Percentiles rank a stretch among this genome's conserved stretches.
These are phyloP conservation scores for Eucalyptus fibrosa DNA, from an alignment of 345 rosid genomes.

Conservation along the genomic window DNA sequence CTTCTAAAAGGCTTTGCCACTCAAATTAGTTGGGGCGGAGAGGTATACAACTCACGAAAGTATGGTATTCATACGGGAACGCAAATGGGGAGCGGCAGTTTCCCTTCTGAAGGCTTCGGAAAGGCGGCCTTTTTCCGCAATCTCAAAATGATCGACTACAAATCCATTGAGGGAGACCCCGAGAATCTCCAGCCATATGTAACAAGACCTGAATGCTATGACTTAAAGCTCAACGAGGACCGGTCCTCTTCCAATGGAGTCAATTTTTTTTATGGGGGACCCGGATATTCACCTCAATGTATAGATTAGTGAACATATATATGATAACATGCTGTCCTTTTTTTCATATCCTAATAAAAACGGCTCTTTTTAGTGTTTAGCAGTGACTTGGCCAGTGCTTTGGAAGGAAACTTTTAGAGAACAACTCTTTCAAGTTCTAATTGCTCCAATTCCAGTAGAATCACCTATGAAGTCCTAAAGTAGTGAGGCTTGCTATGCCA, in stretches of 20 bases:
- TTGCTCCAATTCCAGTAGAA: neutral
- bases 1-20: neutral
- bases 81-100: neutral
- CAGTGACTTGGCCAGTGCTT: neutral
- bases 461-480: conserved; percentile 29
- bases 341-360: neutral
- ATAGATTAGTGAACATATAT: neutral
- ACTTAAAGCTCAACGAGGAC: neutral
- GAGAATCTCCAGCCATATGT: neutral
- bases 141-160: neutral
- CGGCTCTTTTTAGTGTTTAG: neutral
- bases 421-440: neutral
- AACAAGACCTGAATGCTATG: neutral
- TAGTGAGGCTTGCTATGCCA: conserved; percentile 50
- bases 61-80: neutral
- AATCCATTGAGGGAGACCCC: neutral
- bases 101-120: neutral
- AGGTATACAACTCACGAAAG: neutral
- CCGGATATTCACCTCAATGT: neutral
- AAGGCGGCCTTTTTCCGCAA: neutral
- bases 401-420: neutral
- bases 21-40: neutral
- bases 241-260: neutral
- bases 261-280: neutral
- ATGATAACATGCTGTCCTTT: too few relatives aligned